Conservation (phyloP, 73 alveolate species). For the Paraurostyla sp. region DNA sequence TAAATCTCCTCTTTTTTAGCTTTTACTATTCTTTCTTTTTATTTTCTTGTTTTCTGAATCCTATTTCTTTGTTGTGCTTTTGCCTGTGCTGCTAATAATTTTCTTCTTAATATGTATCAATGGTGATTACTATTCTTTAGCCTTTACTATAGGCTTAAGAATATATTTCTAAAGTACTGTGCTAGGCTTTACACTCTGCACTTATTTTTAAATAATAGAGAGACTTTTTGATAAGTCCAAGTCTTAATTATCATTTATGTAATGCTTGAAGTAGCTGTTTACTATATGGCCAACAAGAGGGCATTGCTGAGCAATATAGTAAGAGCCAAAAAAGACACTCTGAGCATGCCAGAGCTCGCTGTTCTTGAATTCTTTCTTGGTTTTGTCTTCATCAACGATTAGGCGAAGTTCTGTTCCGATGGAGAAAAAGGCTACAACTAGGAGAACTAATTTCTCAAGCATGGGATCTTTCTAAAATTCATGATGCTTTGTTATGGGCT, state of each 20-base stretch:
- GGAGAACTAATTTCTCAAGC: conserved; percentile 86
- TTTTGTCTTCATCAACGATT: conserved; percentile 23
- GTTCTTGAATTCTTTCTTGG: conserved; percentile 22
- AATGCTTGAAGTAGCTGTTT: conserved; percentile 44
- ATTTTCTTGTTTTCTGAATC: background rate
- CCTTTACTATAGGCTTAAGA: too few relatives aligned
- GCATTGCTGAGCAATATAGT: conserved; percentile 75
- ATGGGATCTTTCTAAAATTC: conserved; percentile 90
- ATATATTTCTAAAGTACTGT: too few relatives aligned
- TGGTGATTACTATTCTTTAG: too few relatives aligned
- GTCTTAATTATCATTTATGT: background rate
- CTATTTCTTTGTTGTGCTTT: background rate
- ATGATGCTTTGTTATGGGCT: conserved; percentile 75
- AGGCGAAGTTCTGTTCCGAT: conserved; percentile 80
- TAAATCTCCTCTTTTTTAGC: background rate
- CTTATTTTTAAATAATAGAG: too few relatives aligned
- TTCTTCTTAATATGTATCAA: too few relatives aligned
- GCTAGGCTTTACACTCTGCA: background rate
- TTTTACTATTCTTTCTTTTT: background rate
- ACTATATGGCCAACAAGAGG: conserved; percentile 55
- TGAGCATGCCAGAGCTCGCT: conserved; percentile 86
- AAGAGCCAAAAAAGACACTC: conserved; percentile 79
- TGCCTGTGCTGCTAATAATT: too few relatives aligned
- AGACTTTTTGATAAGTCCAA: background rate
- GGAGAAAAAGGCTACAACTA: conserved; percentile 82